These are phyloP conservation scores for Atkinsonella texensis DNA, from an alignment of 2,329 filamentous ascomycete species.

Conservation along the genomic window DNA sequence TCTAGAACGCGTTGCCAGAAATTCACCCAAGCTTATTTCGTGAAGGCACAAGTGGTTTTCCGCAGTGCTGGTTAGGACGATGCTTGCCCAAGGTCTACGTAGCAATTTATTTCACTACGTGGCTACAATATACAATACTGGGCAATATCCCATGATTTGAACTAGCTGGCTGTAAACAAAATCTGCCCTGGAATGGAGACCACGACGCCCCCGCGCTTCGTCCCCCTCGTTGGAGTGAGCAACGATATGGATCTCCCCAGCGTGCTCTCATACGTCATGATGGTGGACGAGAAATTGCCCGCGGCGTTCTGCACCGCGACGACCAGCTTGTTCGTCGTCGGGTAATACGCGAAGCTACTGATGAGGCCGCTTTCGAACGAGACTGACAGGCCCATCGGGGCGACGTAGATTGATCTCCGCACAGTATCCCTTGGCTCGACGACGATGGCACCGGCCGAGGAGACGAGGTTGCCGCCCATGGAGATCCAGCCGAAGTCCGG, in stretches of 20 bases:
- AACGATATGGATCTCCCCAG: neutral
- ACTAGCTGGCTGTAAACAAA: neutral
- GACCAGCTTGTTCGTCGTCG: neutral
- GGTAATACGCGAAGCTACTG: constrained; percentile 21
- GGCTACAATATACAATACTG: neutral
- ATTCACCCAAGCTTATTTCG: no score
- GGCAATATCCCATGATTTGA: neutral
- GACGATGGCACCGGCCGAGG: constrained; percentile 13
- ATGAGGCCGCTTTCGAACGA: constrained; percentile 32
- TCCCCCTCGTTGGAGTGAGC: neutral
- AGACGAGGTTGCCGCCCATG: constrained; percentile 33
- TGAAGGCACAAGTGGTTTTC: no score
- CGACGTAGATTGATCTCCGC: constrained; percentile 35
- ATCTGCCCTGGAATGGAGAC: neutral
- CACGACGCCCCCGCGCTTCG: neutral
- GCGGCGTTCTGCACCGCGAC: neutral
- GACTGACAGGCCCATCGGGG: constrained; percentile 28
- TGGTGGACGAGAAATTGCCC: neutral
- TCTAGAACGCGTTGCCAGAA: no score
- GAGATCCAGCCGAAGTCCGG: constrained; percentile 31
- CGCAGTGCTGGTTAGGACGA: no score
- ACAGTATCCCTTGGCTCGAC: constrained; percentile 34
- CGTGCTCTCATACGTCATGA: constrained; percentile 2
- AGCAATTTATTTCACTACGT: no score
- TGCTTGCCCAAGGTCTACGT: no score